A percentile compares a stretch with the other conserved stretches of the same genome.
These are phyloP conservation scores for Coniochaeta hoffmannii DNA, from an alignment of 2,329 filamentous ascomycete species.

Conservation along the genomic window DNA sequence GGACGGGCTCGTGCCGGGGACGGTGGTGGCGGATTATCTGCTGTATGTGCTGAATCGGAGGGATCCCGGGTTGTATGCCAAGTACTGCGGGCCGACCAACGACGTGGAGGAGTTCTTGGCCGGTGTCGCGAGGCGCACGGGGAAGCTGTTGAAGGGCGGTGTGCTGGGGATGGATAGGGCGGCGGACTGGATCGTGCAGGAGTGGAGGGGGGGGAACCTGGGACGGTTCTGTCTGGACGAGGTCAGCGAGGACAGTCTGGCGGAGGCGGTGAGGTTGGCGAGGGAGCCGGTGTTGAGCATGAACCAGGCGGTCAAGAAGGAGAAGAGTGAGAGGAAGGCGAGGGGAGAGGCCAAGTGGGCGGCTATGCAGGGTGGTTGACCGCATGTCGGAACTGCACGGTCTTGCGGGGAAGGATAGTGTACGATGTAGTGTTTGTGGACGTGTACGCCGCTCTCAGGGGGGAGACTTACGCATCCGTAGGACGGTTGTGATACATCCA, in stretches of 20 bases:
- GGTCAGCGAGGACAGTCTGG: constrained; percentile 52
- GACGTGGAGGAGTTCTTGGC: constrained; percentile 68
- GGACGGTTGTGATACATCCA: no score
- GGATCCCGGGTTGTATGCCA: constrained; percentile 51
- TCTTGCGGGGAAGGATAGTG: neutral
- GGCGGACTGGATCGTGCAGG: constrained; percentile 72
- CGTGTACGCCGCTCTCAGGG: no score
- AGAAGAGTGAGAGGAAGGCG: constrained; percentile 48
- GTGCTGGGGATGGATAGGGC: constrained; percentile 62
- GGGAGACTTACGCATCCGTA: no score
- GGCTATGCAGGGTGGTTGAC: neutral
- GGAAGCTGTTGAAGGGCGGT: constrained; percentile 68
- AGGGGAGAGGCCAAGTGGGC: constrained; percentile 24
- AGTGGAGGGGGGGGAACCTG: constrained; percentile 71
- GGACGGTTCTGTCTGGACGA: constrained; percentile 77
- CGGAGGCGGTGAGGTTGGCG: constrained; percentile 36
- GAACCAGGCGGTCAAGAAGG: constrained; percentile 60
- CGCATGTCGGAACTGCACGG: neutral
- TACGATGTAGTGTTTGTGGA: no score
- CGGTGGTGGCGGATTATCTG: constrained; percentile 82
- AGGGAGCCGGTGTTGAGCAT: constrained; percentile 49
- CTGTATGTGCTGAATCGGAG: constrained; percentile 73
- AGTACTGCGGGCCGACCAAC: constrained; percentile 65
- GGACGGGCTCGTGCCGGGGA: constrained; percentile 71
- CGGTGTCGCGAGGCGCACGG: constrained; percentile 64